Percentiles rank a stretch among this genome's conserved stretches.
Evolutionary conservation across 768 basidiomycete species (phyloP).

Genomic region (Podaxis sp.): DNA sequence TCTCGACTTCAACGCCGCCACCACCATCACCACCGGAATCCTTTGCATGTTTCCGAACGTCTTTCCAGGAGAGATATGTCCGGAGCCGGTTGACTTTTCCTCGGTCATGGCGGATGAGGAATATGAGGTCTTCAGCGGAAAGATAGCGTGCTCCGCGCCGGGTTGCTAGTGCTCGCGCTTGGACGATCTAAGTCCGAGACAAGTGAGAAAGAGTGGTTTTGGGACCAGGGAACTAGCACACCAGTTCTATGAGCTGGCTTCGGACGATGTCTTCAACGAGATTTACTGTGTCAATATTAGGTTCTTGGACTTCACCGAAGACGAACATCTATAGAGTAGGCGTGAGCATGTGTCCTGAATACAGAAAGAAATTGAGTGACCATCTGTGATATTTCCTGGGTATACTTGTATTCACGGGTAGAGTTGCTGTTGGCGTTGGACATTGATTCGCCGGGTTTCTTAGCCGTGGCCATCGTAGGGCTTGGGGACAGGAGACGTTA

Average conservation of each 20-base stretch:
- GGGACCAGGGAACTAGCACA: conserved; percentile 28
- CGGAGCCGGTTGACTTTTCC: conserved; percentile 91
- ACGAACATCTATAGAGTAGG: conserved; percentile 78
- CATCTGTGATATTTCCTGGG: conserved; percentile 94
- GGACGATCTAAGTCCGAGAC: conserved; percentile 61
- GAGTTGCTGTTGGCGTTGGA: conserved; percentile 9
- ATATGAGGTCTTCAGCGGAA: conserved; percentile 93
- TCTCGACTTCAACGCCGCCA: conserved; percentile 80
- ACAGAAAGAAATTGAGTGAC: conserved; percentile 33
- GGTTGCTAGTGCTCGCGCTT: conserved; percentile 81
- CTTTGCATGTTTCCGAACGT: conserved; percentile 93
- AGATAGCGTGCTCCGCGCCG: conserved; percentile 84
- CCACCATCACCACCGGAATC: conserved; percentile 83
- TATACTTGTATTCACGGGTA: conserved; percentile 78
- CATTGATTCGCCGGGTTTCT: conserved; percentile 17
- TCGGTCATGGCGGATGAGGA: conserved; percentile 91
- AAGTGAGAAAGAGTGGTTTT: neutral
- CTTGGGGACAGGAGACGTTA: conserved; percentile 14
- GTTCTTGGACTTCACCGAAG: conserved; percentile 93
- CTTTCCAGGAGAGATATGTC: conserved; percentile 96
- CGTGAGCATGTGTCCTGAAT: neutral
- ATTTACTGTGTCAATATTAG: conserved; percentile 81
- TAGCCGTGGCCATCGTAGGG: conserved; percentile 19
- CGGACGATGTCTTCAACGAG: conserved; percentile 95
- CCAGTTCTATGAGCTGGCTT: conserved; percentile 88